Conservation (phyloP, 2,329 filamentous ascomycete species). For the Zarea fungicola region DNA sequence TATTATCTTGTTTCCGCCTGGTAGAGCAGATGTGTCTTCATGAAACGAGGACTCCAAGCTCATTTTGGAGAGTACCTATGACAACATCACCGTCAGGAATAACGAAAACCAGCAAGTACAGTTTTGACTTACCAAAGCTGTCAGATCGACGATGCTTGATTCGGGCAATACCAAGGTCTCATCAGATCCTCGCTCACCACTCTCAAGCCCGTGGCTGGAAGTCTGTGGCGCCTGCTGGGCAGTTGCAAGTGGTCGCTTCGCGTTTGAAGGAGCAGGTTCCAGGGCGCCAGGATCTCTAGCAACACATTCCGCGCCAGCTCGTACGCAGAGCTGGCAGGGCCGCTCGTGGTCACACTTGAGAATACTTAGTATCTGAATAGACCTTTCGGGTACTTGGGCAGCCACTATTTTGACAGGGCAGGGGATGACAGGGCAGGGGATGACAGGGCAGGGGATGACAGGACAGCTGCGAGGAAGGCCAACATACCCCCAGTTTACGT, state of each 20-base stretch:
- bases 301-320: conserved; percentile 11
- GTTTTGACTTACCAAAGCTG: conserved; percentile 3
- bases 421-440: too few species aligned
- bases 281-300: background rate
- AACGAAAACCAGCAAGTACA: too few species aligned
- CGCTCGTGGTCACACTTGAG: conserved; percentile 9
- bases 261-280: background rate
- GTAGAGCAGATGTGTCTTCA: conserved; percentile 12
- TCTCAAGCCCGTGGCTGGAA: background rate
- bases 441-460: too few species aligned
- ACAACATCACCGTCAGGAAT: background rate
- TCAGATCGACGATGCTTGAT: conserved; percentile 13
- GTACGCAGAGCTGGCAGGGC: conserved; percentile 12
- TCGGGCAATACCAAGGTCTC: conserved; percentile 1
- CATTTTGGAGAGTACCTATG: conserved; percentile 8
- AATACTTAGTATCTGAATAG: background rate
- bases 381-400: background rate
- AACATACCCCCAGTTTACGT: conserved; percentile 11
- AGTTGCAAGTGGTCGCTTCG: background rate
- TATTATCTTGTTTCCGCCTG: conserved; percentile 10
- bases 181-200: background rate
- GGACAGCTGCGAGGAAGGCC: too few species aligned
- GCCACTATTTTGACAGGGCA: background rate
- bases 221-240: background rate
- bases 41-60: background rate